Evolutionary conservation across 192 early-diverging fungal species (phyloP).

Genomic region (Rhizophagus sp.): DNA sequence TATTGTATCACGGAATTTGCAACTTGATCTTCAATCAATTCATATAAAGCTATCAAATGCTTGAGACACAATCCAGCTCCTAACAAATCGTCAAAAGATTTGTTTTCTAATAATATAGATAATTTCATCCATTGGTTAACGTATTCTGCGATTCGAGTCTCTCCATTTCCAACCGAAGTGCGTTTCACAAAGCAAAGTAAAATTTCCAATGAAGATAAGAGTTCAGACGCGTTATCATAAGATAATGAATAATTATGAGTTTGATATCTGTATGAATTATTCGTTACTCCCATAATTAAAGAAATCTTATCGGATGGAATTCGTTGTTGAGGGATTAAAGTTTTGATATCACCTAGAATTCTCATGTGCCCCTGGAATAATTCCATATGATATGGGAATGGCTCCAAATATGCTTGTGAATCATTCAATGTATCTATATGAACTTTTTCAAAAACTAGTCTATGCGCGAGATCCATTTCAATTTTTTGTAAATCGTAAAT

Average conservation of each 20-base stretch:
- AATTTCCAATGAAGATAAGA: slow-evolving; percentile 31
- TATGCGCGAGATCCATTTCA: slow-evolving; percentile 21
- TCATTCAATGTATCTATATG: slow-evolving; percentile 14
- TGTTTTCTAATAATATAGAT: slow-evolving; percentile 3
- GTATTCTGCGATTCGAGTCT: slow-evolving; percentile 26
- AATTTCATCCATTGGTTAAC: slow-evolving; percentile 25
- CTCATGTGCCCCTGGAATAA: slow-evolving; percentile 23
- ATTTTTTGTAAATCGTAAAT: slow-evolving; percentile 29
- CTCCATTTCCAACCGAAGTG: background rate
- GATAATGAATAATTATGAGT: background rate
- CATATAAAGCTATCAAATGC: slow-evolving; percentile 33
- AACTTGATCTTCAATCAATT: slow-evolving; percentile 30
- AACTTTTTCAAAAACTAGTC: slow-evolving; percentile 27
- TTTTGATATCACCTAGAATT: slow-evolving; percentile 22
- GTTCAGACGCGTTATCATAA: slow-evolving; percentile 7
- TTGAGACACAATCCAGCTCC: background rate
- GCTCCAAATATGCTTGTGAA: background rate
- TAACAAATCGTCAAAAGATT: background rate
- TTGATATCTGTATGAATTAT: background rate
- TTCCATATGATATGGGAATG: slow-evolving; percentile 30
- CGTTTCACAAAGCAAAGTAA: slow-evolving; percentile 31
- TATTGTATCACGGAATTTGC: background rate
- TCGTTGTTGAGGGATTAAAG: slow-evolving; percentile 14
- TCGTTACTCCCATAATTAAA: background rate
- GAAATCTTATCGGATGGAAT: slow-evolving; percentile 2